Evolutionary conservation across 345 rosid genomes (phyloP).

Genomic region (Gossypium bickii): DNA sequence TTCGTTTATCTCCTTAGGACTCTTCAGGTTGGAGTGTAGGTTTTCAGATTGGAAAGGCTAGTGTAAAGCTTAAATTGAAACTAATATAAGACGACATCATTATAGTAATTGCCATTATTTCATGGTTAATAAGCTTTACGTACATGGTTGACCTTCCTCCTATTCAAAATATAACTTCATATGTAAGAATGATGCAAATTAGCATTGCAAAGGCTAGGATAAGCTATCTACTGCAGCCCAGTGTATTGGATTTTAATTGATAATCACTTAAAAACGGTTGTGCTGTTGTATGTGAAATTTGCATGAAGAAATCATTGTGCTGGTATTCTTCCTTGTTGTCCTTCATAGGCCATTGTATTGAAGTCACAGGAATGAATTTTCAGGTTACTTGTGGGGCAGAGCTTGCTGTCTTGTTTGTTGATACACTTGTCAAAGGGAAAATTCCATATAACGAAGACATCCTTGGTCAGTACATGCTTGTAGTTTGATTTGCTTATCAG

Average conservation of each 20-base stretch:
- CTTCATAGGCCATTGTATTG: constrained; percentile 1
- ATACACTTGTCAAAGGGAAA: constrained; percentile 70
- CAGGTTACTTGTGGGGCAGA: constrained; percentile 94
- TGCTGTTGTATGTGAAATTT: not conserved
- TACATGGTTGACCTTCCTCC: constrained; percentile 1
- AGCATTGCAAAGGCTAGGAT: not conserved
- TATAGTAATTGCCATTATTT: not conserved
- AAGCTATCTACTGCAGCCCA: not conserved
- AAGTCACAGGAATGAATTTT: constrained; percentile 15
- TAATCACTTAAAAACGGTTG: constrained; percentile 1
- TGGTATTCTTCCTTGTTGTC: not conserved
- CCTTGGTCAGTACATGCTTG: constrained; percentile 58
- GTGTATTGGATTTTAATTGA: constrained; percentile 1
- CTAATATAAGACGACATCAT: not conserved
- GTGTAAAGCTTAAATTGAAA: not conserved
- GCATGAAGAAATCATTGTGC: not conserved
- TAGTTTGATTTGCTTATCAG: constrained; percentile 7
- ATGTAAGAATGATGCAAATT: not conserved
- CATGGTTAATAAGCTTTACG: not conserved
- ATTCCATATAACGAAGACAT: constrained; percentile 55
- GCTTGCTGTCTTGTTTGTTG: constrained; percentile 72
- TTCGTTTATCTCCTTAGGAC: not conserved
- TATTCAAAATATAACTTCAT: not conserved
- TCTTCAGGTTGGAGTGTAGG: not conserved
- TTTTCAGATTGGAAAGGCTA: not conserved